phyloP scores from a whole-genome alignment of 1,139 yeast species.

The Debaryomyces robertsiae region DNA sequence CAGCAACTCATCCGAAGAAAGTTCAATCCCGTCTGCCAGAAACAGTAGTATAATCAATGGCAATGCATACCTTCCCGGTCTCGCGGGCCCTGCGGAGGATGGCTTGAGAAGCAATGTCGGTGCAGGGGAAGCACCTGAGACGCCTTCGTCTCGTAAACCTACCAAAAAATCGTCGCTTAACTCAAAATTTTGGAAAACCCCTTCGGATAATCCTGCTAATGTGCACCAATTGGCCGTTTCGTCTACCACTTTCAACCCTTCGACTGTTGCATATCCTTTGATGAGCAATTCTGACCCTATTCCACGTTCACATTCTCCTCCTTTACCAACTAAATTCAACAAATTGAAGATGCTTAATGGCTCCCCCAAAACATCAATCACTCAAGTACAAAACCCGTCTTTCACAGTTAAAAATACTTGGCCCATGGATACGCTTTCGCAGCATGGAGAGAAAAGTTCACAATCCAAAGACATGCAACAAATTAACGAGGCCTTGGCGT shows the following conservation, averaged over 20 bases:
- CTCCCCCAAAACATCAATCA: not conserved
- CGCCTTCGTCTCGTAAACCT: not conserved
- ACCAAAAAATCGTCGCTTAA: not conserved
- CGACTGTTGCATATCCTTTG: not conserved
- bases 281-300: constrained; percentile 13
- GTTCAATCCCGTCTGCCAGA: constrained; percentile 17
- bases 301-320: constrained; percentile 39
- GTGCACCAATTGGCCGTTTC: constrained; percentile 3
- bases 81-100: constrained; percentile 12
- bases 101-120: not conserved
- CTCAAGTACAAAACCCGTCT: not conserved
- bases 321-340: constrained; percentile 30
- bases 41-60: constrained; percentile 11
- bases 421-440: not conserved
- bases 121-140: not conserved
- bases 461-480: constrained; percentile 10
- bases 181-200: constrained; percentile 17
- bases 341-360: constrained; percentile 7
- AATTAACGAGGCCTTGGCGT: constrained; percentile 10
- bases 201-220: not conserved
- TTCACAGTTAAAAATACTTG: constrained; percentile 4
- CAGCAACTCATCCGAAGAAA: constrained; percentile 44
- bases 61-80: constrained; percentile 19
- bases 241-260: not conserved
- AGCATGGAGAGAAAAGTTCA: not conserved